Conservation (phyloP, 148 eudicot genomes). For the Fagopyrum homotropicum region DNA sequence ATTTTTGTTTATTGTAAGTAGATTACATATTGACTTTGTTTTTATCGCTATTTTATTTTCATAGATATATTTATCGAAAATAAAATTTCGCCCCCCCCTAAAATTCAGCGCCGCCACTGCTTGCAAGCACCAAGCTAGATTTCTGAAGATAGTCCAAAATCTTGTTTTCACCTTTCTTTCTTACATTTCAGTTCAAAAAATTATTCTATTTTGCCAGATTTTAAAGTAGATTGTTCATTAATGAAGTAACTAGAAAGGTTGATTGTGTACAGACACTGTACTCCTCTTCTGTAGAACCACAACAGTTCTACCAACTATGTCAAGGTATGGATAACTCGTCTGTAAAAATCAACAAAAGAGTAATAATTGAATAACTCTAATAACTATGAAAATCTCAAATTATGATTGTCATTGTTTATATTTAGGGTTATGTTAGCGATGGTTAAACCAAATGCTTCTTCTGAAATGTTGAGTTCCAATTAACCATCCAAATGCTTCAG, state of each 20-base stretch:
- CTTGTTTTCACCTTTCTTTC: not conserved
- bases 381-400: constrained; percentile 8
- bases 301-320: constrained; percentile 70
- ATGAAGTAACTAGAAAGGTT: constrained; percentile 68
- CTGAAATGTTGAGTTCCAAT: constrained; percentile 38
- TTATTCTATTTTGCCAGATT: not conserved
- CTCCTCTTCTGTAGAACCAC: constrained; percentile 80
- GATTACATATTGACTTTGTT: too few species aligned
- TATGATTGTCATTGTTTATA: constrained; percentile 13
- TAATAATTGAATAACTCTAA: not conserved
- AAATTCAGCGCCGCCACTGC: too few species aligned
- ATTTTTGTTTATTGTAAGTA: too few species aligned
- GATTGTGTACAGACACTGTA: constrained; percentile 85
- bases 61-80: too few species aligned
- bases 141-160: not conserved
- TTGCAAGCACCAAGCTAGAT: not conserved
- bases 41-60: too few species aligned
- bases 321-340: constrained; percentile 64
- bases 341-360: constrained; percentile 27
- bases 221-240: not conserved
- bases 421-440: constrained; percentile 43
- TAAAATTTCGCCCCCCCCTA: too few species aligned
- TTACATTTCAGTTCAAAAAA: not conserved
- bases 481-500: too few species aligned
- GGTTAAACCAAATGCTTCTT: constrained; percentile 37